A percentile compares a stretch with the other conserved stretches of the same genome.
Conservation (phyloP, 2,329 filamentous ascomycete species). For the Esteya vermicola region DNA sequence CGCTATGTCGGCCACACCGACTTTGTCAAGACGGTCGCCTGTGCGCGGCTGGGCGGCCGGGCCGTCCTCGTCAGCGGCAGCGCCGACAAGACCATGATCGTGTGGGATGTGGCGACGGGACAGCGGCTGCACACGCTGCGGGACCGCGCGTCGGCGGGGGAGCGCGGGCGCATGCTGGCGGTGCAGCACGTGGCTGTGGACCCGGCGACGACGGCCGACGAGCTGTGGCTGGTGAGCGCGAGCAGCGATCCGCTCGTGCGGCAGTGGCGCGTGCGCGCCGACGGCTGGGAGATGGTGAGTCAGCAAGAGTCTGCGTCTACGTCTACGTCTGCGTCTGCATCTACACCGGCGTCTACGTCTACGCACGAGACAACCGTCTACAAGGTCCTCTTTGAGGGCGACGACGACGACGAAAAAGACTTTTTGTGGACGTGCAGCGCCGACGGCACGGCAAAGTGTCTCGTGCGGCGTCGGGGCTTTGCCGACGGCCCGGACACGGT, state of each 20-base stretch:
- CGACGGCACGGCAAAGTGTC: slow-evolving; percentile 74
- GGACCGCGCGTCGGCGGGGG: slow-evolving; percentile 33
- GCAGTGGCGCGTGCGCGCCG: slow-evolving; percentile 51
- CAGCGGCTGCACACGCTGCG: slow-evolving; percentile 61
- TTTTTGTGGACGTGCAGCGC: slow-evolving; percentile 87
- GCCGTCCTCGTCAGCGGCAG: slow-evolving; percentile 59
- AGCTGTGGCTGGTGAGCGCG: slow-evolving; percentile 56
- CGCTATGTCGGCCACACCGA: slow-evolving; percentile 69
- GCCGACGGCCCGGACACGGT: slow-evolving; percentile 41
- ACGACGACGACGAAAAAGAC: slow-evolving; percentile 51
- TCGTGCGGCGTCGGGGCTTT: slow-evolving; percentile 55
- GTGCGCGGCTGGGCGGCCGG: slow-evolving; percentile 43
- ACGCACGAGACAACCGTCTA: slow-evolving; percentile 90
- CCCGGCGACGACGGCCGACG: slow-evolving; percentile 36
- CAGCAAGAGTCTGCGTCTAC: too few species aligned
- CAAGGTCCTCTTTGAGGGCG: slow-evolving; percentile 47
- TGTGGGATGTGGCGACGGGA: slow-evolving; percentile 65
- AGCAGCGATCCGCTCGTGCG: slow-evolving; percentile 71
- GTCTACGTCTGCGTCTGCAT: too few species aligned
- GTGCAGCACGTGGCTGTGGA: slow-evolving; percentile 71
- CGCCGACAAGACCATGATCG: slow-evolving; percentile 65
- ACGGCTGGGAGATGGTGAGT: slow-evolving; percentile 34
- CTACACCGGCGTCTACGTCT: slow-evolving; percentile 41
- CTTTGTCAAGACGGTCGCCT: slow-evolving; percentile 75
- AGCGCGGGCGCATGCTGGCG: slow-evolving; percentile 59